Percentiles rank a stretch among this genome's conserved stretches.
Conservation (phyloP, 441 rosid species). For the Flueggea neowawraea region DNA sequence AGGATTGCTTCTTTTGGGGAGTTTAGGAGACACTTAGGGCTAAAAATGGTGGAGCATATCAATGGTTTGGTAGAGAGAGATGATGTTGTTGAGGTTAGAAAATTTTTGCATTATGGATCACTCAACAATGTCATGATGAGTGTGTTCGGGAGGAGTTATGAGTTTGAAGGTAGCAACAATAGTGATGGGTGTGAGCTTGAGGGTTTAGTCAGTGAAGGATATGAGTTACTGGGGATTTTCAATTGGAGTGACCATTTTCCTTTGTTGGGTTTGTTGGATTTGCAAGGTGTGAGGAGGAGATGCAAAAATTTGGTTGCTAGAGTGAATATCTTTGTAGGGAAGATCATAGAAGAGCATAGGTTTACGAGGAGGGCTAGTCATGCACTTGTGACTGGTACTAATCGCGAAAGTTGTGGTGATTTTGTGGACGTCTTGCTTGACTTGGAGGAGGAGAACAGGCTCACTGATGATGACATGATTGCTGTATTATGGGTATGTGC, state of each 20-base stretch:
- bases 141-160: conserved; percentile 64
- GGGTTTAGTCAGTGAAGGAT: conserved; percentile 65
- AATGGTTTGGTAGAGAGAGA: conserved; percentile 19
- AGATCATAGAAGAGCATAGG: conserved; percentile 54
- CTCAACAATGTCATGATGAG: conserved; percentile 67
- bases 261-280: conserved; percentile 51
- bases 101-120: conserved; percentile 64
- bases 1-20: conserved; percentile 43
- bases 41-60: conserved; percentile 45
- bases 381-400: background rate
- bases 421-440: conserved; percentile 79
- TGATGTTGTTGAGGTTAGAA: conserved; percentile 39
- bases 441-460: conserved; percentile 47
- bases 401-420: conserved; percentile 26
- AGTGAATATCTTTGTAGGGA: conserved; percentile 55
- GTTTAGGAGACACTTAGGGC: conserved; percentile 41
- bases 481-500: conserved; percentile 73
- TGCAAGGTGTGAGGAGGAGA: conserved; percentile 70
- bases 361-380: conserved; percentile 10
- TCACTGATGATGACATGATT: conserved; percentile 64
- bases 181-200: conserved; percentile 42
- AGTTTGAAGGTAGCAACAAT: conserved; percentile 23
- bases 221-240: conserved; percentile 59
- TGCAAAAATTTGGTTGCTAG: conserved; percentile 40
- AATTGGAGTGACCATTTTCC: conserved; percentile 92